Percentiles rank a stretch among this genome's conserved stretches.
phyloP scores from a whole-genome alignment of 192 early-diverging fungal species.

The Gorgonomyces haynaldii region DNA sequence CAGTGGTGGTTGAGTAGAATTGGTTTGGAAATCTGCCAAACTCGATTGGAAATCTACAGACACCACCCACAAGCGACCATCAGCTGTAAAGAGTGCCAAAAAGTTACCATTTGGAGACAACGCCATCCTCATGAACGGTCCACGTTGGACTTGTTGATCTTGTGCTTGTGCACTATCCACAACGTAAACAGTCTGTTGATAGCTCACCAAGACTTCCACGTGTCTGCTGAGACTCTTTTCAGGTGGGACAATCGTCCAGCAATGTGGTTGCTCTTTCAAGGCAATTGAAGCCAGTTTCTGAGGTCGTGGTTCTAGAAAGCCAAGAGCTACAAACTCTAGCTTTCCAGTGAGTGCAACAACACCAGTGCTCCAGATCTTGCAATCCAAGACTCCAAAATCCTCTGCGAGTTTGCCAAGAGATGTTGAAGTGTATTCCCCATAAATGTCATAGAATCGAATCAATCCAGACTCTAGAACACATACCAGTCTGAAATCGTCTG shows the following conservation, averaged over 20 bases:
- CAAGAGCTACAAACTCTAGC: slow-evolving; percentile 67
- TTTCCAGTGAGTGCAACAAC: slow-evolving; percentile 83
- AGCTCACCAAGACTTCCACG: slow-evolving; percentile 77
- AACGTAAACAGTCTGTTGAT: slow-evolving; percentile 64
- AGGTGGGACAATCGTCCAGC: slow-evolving; percentile 86
- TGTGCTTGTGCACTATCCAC: slow-evolving; percentile 66
- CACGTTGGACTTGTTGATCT: slow-evolving; percentile 77
- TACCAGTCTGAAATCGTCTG: slow-evolving; percentile 69
- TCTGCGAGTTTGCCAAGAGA: slow-evolving; percentile 75
- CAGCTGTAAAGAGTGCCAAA: slow-evolving; percentile 68
- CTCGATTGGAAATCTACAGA: slow-evolving; percentile 92
- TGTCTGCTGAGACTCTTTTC: slow-evolving; percentile 76
- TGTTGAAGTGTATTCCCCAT: slow-evolving; percentile 70
- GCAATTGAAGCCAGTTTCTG: slow-evolving; percentile 57
- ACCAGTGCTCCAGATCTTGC: slow-evolving; percentile 81
- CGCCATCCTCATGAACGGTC: slow-evolving; percentile 78
- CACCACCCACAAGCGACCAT: slow-evolving; percentile 78
- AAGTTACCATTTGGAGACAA: slow-evolving; percentile 93
- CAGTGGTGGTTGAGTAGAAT: slow-evolving; percentile 50
- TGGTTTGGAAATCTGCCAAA: slow-evolving; percentile 70
- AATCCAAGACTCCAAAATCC: slow-evolving; percentile 69
- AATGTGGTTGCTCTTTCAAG: slow-evolving; percentile 54
- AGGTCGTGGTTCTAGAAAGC: slow-evolving; percentile 81
- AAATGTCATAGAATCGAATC: slow-evolving; percentile 68
- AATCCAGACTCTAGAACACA: slow-evolving; percentile 78